Conservation (phyloP, 257 asterid species). For the Mitragyna speciosa region DNA sequence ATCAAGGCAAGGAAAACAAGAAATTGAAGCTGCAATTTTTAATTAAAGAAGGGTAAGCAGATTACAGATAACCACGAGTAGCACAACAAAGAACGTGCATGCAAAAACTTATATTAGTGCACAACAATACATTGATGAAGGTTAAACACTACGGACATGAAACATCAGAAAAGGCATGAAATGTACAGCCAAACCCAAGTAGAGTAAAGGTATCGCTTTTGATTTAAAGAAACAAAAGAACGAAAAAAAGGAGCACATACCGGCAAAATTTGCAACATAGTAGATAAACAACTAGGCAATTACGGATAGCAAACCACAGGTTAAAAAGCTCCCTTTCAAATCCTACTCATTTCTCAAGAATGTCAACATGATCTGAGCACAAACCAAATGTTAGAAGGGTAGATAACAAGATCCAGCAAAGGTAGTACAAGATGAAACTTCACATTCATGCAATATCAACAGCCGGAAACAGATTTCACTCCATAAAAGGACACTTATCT, state of each 20-base stretch:
- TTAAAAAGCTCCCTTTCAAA: neutral
- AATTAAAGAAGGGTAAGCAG: neutral
- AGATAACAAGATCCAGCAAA: constrained; percentile 3
- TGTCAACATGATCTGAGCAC: neutral
- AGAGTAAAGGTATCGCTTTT: neutral
- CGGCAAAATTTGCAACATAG: neutral
- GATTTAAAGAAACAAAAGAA: neutral
- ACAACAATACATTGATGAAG: neutral
- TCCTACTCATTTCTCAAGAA: neutral
- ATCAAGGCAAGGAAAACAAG: neutral
- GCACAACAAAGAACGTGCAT: neutral
- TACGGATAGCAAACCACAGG: neutral
- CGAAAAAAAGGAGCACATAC: neutral
- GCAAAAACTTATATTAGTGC: neutral
- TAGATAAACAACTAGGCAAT: neutral
- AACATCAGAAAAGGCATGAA: neutral
- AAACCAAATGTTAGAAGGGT: neutral
- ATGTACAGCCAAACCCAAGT: neutral
- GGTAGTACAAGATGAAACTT: neutral
- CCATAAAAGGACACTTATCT: neutral
- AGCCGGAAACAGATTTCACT: neutral
- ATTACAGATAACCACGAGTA: neutral
- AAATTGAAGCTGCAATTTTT: neutral
- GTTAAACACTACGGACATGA: neutral
- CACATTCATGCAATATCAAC: neutral